These are phyloP conservation scores for Phyllostachys edulis DNA, from an alignment of 176 grass and related monocot genomes.

Conservation along the genomic window DNA sequence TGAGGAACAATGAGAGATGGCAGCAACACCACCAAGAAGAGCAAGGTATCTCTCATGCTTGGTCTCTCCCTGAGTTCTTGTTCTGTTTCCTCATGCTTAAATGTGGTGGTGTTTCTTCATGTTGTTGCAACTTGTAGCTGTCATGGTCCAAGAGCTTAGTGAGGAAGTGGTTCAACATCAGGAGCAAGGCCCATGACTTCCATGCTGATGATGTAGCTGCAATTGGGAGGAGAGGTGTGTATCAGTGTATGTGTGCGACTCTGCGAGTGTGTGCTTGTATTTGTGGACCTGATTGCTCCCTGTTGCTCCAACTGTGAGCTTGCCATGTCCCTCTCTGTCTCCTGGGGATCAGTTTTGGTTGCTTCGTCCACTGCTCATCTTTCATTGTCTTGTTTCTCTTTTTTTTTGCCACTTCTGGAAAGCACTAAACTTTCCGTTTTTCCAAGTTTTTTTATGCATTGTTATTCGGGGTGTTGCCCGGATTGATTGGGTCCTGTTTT, in stretches of 20 bases:
- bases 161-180: slow-evolving; percentile 95
- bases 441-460: not conserved
- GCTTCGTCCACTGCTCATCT: slow-evolving; percentile 19
- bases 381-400: slow-evolving; percentile 25
- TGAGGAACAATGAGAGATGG: slow-evolving; percentile 78
- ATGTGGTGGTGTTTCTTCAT: not conserved
- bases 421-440: not conserved
- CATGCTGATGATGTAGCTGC: slow-evolving; percentile 77
- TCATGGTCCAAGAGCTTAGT: slow-evolving; percentile 92
- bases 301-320: slow-evolving; percentile 17
- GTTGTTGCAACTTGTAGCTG: slow-evolving; percentile 45
- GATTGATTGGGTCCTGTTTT: slow-evolving; percentile 24
- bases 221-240: slow-evolving; percentile 32
- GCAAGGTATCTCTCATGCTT: slow-evolving; percentile 57
- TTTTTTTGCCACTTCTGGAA: slow-evolving; percentile 7
- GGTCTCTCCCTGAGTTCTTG: not conserved
- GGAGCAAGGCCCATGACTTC: slow-evolving; percentile 92
- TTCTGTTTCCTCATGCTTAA: slow-evolving; percentile 3
- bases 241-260: not conserved
- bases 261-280: not conserved
- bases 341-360: slow-evolving; percentile 33
- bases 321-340: slow-evolving; percentile 17
- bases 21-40: slow-evolving; percentile 67
- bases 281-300: slow-evolving; percentile 25
- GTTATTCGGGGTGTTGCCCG: slow-evolving; percentile 17